Evolutionary conservation across 306 rosid species (phyloP).

Genomic region (Hippophae gyantsensis): DNA sequence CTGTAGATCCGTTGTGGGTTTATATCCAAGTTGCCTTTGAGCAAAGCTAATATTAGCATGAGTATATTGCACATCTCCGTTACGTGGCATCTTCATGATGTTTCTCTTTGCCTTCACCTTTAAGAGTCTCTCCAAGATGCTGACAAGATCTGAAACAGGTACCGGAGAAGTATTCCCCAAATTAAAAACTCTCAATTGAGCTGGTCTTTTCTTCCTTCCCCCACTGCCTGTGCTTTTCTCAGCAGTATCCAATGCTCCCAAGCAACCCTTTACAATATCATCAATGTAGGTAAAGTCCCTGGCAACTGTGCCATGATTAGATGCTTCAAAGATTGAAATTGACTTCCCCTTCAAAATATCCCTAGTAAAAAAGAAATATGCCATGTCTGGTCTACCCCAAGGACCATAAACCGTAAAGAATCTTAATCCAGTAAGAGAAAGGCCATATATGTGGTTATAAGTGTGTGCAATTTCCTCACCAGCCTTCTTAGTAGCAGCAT

Average conservation of each 20-base stretch:
- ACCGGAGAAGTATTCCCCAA: conserved; percentile 91
- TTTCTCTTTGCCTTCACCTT: conserved; percentile 80
- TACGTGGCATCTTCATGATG: conserved; percentile 70
- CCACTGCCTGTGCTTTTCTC: conserved; percentile 97
- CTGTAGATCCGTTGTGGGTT: conserved; percentile 78
- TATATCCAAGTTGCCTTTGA: conserved; percentile 78
- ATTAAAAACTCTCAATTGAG: conserved; percentile 86
- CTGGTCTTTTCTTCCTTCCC: conserved; percentile 82
- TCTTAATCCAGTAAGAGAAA: conserved; percentile 77
- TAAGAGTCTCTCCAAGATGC: conserved; percentile 87
- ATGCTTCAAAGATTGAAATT: conserved; percentile 65
- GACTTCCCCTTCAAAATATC: conserved; percentile 82
- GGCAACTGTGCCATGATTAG: conserved; percentile 84
- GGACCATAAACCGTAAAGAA: conserved; percentile 98
- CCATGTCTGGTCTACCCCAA: conserved; percentile 99
- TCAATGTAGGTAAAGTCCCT: conserved; percentile 96
- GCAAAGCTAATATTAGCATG: conserved; percentile 92
- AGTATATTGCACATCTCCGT: conserved; percentile 89
- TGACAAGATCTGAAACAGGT: conserved; percentile 76
- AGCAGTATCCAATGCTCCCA: conserved; percentile 84
- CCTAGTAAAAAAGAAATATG: conserved; percentile 81
- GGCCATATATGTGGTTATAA: conserved; percentile 85
- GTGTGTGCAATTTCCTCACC: conserved; percentile 97
- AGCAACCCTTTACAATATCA: conserved; percentile 90
- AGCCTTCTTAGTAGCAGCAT: conserved; percentile 97